These are phyloP conservation scores for Trichoderma reesei DNA, from an alignment of 495 filamentous ascomycete genomes.

Conservation along the genomic window DNA sequence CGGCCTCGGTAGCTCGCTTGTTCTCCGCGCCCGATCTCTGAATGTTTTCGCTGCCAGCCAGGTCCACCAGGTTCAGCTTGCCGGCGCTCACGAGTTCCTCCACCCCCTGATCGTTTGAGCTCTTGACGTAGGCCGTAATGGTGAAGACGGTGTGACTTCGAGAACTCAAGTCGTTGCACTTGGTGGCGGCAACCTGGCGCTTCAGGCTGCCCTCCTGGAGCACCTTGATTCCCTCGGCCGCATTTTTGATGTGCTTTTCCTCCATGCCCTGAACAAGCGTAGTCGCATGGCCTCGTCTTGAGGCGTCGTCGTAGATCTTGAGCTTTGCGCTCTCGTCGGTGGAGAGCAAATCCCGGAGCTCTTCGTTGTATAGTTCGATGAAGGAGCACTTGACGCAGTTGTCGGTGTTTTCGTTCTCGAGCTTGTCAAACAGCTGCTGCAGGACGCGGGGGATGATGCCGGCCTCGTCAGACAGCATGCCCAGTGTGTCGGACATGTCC, in stretches of 20 bases:
- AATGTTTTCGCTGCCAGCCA: constrained; percentile 96
- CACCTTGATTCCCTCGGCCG: constrained; percentile 73
- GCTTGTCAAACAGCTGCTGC: constrained; percentile 73
- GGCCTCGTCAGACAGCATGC: constrained; percentile 77
- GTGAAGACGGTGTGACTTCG: constrained; percentile 96
- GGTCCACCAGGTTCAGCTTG: constrained; percentile 91
- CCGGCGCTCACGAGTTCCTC: constrained; percentile 90
- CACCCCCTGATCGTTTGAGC: constrained; percentile 54
- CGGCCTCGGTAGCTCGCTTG: constrained; percentile 90
- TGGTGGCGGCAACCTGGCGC: constrained; percentile 92
- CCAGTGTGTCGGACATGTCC: constrained; percentile 80
- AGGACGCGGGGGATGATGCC: constrained; percentile 90
- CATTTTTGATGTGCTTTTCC: constrained; percentile 80
- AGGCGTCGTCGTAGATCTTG: constrained; percentile 91
- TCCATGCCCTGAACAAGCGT: constrained; percentile 97
- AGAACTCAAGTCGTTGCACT: constrained; percentile 95
- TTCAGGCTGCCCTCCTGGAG: constrained; percentile 86
- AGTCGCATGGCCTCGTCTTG: constrained; percentile 63
- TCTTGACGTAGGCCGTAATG: constrained; percentile 79
- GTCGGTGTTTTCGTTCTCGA: constrained; percentile 69
- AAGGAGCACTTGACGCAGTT: constrained; percentile 95
- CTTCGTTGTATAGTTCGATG: constrained; percentile 97
- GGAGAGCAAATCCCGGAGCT: constrained; percentile 79
- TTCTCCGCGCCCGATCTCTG: constrained; percentile 94
- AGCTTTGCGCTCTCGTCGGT: constrained; percentile 72